These are phyloP conservation scores for Boletus subparvulus DNA, from an alignment of 768 basidiomycete species.

Conservation along the genomic window DNA sequence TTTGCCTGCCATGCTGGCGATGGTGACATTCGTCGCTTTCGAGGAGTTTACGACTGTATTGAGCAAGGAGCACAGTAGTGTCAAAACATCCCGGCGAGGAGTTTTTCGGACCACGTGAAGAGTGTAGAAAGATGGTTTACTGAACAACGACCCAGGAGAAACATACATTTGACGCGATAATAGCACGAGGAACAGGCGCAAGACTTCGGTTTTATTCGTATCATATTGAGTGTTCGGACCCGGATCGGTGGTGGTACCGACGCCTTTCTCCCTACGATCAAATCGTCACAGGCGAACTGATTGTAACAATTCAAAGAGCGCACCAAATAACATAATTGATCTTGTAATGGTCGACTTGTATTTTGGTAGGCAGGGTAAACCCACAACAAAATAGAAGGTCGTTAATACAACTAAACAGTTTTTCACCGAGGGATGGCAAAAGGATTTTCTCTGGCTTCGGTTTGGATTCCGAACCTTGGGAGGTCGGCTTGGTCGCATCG, in stretches of 20 bases:
- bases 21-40: slow-evolving; percentile 47
- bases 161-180: slow-evolving; percentile 91
- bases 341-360: slow-evolving; percentile 78
- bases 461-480: slow-evolving; percentile 17
- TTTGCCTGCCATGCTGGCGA: slow-evolving; percentile 72
- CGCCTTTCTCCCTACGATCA: slow-evolving; percentile 80
- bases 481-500: slow-evolving; percentile 28
- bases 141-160: slow-evolving; percentile 65
- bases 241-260: slow-evolving; percentile 82
- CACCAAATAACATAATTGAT: slow-evolving; percentile 89
- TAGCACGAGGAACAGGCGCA: slow-evolving; percentile 84
- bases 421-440: slow-evolving; percentile 78
- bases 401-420: slow-evolving; percentile 73
- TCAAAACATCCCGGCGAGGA: slow-evolving; percentile 81
- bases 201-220: slow-evolving; percentile 82
- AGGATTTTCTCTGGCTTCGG: slow-evolving; percentile 44
- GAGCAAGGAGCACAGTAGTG: slow-evolving; percentile 87
- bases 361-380: slow-evolving; percentile 80
- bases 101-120: slow-evolving; percentile 75
- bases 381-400: slow-evolving; percentile 93
- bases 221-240: slow-evolving; percentile 66
- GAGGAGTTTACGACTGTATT: slow-evolving; percentile 84
- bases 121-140: slow-evolving; percentile 73
- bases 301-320: slow-evolving; percentile 26
- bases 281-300: slow-evolving; percentile 5